phyloP scores from a whole-genome alignment of 805 yeast species.

The Candida easanensis region DNA sequence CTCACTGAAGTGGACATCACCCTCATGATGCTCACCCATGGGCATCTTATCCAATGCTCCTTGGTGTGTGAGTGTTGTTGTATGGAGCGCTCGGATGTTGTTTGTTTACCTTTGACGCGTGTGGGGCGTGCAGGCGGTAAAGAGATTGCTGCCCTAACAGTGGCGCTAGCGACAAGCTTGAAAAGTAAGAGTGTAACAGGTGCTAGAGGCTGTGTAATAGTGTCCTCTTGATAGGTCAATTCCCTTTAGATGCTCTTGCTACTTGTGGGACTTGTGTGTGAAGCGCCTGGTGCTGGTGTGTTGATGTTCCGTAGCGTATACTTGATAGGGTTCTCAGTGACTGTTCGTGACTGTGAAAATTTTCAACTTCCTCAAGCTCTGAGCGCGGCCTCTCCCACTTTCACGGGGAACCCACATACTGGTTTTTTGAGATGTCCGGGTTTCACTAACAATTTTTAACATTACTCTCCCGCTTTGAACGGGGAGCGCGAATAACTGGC shows the following conservation, averaged over 20 bases:
- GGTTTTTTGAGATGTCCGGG: background rate
- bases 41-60: background rate
- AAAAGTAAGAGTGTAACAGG: too few species aligned
- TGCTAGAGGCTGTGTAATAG: background rate
- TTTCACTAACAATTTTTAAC: background rate
- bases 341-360: slow-evolving; percentile 34
- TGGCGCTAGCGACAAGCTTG: background rate
- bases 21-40: slow-evolving; percentile 3
- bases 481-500: slow-evolving; percentile 13
- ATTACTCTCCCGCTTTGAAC: background rate
- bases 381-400: slow-evolving; percentile 1
- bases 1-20: slow-evolving; percentile 20
- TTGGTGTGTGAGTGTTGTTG: slow-evolving; percentile 3
- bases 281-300: slow-evolving; percentile 17
- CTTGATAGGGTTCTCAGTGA: slow-evolving; percentile 21
- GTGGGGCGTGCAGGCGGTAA: slow-evolving; percentile 3
- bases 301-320: slow-evolving; percentile 19
- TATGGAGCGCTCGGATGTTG: slow-evolving; percentile 1
- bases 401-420: background rate
- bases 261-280: background rate
- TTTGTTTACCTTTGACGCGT: slow-evolving; percentile 16
- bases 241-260: background rate
- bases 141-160: background rate
- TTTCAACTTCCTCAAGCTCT: slow-evolving; percentile 14
- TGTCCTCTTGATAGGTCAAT: background rate